Percentiles rank a stretch among this genome's conserved stretches.
phyloP scores from a whole-genome alignment of 352 stramenopile species.

The Phytophthora ramorum region DNA sequence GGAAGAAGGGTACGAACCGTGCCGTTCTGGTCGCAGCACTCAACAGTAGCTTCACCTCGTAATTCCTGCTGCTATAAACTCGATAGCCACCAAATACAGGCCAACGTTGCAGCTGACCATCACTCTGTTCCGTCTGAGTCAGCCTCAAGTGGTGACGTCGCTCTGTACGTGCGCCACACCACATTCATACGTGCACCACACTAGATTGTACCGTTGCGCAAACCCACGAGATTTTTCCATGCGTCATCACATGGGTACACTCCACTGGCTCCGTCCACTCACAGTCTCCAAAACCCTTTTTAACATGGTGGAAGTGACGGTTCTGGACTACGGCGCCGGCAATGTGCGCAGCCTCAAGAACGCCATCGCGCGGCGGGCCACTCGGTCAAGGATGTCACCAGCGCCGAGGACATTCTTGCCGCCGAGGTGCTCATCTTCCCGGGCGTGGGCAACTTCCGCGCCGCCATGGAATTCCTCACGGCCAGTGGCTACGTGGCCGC shows the following conservation, averaged over 20 bases:
- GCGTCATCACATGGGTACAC: background rate
- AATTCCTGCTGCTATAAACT: too few relatives aligned
- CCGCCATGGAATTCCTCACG: constrained; percentile 94
- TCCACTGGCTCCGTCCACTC: background rate
- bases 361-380: constrained; percentile 93
- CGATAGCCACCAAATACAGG: too few relatives aligned
- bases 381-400: constrained; percentile 87
- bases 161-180: constrained; percentile 1
- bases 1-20: constrained; percentile 24
- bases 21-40: constrained; percentile 6
- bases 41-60: background rate
- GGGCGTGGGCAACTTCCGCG: constrained; percentile 82
- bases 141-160: background rate
- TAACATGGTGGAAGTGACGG: constrained; percentile 76
- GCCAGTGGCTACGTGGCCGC: constrained; percentile 88
- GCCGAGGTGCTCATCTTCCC: constrained; percentile 91
- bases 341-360: constrained; percentile 98
- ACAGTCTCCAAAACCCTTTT: background rate
- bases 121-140: too few relatives aligned
- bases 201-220: background rate
- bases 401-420: constrained; percentile 89
- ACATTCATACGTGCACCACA: background rate
- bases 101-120: background rate
- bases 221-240: constrained; percentile 4
- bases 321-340: constrained; percentile 99